These are phyloP conservation scores for Fusarium circinatum DNA, from an alignment of 2,329 filamentous ascomycete genomes.

Conservation along the genomic window DNA sequence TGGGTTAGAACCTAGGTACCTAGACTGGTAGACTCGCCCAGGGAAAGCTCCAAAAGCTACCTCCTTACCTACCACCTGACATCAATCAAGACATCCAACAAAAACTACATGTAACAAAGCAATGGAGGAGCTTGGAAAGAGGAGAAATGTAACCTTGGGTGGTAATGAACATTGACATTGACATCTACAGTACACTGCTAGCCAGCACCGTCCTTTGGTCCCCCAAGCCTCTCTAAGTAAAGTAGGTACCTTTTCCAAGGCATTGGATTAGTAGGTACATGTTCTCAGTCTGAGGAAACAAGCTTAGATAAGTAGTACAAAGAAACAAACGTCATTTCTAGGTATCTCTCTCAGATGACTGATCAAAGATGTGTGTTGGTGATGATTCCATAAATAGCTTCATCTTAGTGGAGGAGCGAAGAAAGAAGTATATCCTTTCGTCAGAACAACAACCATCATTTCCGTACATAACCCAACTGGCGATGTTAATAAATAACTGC, in stretches of 20 bases:
- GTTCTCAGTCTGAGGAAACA: slow-evolving; percentile 5
- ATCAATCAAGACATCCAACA: background rate
- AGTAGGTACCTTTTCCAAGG: background rate
- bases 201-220: background rate
- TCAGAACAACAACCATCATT: background rate
- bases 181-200: background rate
- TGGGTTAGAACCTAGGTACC: background rate
- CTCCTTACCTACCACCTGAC: slow-evolving; percentile 6
- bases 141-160: slow-evolving; percentile 33
- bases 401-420: background rate
- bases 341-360: background rate
- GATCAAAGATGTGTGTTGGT: background rate
- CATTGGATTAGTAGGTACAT: background rate
- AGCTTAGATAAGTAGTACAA: background rate
- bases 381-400: slow-evolving; percentile 9
- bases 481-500: background rate
- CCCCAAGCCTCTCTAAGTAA: background rate
- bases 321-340: slow-evolving; percentile 1
- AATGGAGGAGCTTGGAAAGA: slow-evolving; percentile 10
- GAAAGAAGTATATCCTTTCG: background rate
- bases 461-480: background rate
- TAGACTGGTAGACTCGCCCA: background rate
- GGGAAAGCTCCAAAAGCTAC: background rate
- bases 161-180: background rate
- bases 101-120: slow-evolving; percentile 14